phyloP scores from a whole-genome alignment of 345 rosid genomes.

The Lepidium didymum region DNA sequence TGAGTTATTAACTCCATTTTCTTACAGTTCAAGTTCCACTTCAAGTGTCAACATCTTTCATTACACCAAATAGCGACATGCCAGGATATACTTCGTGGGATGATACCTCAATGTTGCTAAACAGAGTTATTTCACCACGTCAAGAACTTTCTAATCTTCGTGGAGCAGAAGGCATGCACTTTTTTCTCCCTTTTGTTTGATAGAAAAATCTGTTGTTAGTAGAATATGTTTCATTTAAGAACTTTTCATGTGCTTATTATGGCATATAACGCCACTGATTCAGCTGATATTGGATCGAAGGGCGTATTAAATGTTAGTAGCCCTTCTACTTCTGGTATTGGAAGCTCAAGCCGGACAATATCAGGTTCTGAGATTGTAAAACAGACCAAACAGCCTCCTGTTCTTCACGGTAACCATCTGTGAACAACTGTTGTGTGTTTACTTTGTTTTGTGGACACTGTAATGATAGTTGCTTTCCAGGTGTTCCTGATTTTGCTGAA shows the following conservation, averaged over 20 bases:
- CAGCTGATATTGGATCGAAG: constrained; percentile 93
- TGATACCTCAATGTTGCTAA: constrained; percentile 49
- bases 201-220: background rate
- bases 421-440: background rate
- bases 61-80: constrained; percentile 32
- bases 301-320: constrained; percentile 41
- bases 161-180: constrained; percentile 52
- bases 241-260: constrained; percentile 65
- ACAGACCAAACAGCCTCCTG: constrained; percentile 41
- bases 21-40: constrained; percentile 47
- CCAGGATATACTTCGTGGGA: constrained; percentile 62
- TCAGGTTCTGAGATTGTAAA: constrained; percentile 41
- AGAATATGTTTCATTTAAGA: constrained; percentile 25
- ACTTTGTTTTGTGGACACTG: background rate
- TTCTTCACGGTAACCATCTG: constrained; percentile 51
- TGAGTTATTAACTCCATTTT: constrained; percentile 7
- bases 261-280: constrained; percentile 64
- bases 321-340: constrained; percentile 43
- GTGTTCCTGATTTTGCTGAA: constrained; percentile 82
- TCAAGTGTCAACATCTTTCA: constrained; percentile 53
- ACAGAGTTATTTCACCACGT: constrained; percentile 37
- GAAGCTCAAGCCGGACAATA: constrained; percentile 37
- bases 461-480: constrained; percentile 30
- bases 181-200: constrained; percentile 14
- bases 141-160: constrained; percentile 45